Percentiles rank a stretch among this genome's conserved stretches.
Evolutionary conservation across 805 yeast species (phyloP).

Genomic region (Candida insectalens): DNA sequence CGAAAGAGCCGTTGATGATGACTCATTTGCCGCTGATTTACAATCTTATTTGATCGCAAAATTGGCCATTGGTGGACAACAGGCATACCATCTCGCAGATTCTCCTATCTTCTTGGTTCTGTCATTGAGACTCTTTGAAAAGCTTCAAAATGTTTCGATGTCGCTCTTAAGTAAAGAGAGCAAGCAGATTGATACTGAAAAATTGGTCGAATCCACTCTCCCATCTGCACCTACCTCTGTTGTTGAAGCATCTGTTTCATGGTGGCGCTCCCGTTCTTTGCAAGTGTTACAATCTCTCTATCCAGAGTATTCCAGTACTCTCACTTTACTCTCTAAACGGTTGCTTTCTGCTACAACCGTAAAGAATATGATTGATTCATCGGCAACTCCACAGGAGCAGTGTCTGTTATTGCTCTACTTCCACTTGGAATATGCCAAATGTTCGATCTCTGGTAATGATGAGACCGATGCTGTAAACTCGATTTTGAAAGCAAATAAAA

Average conservation of each 20-base stretch:
- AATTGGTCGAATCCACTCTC: constrained; percentile 13
- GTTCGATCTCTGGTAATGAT: constrained; percentile 49
- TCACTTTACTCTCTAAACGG: constrained; percentile 32
- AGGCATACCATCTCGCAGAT: constrained; percentile 53
- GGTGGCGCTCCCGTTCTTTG: constrained; percentile 73
- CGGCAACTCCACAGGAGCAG: constrained; percentile 17
- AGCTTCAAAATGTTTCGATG: constrained; percentile 21
- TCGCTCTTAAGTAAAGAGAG: constrained; percentile 17
- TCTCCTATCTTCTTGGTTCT: constrained; percentile 37
- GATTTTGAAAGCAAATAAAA: constrained; percentile 42
- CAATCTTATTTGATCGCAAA: constrained; percentile 5
- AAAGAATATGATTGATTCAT: constrained; percentile 23
- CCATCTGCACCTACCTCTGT: constrained; percentile 15
- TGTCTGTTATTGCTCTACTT: constrained; percentile 39
- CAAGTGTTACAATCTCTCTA: constrained; percentile 56
- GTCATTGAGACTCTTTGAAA: constrained; percentile 35
- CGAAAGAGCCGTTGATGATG: constrained; percentile 8
- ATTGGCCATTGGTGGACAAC: constrained; percentile 41
- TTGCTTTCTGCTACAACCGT: constrained; percentile 28
- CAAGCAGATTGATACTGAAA: constrained; percentile 12
- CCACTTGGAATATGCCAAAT: constrained; percentile 61
- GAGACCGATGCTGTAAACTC: constrained; percentile 53
- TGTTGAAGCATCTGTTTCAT: constrained; percentile 38
- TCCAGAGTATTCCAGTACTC: constrained; percentile 43
- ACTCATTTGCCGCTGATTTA: constrained; percentile 13